Evolutionary conservation across 805 yeast species (phyloP).

Genomic region (Dipodascus geniculatus): DNA sequence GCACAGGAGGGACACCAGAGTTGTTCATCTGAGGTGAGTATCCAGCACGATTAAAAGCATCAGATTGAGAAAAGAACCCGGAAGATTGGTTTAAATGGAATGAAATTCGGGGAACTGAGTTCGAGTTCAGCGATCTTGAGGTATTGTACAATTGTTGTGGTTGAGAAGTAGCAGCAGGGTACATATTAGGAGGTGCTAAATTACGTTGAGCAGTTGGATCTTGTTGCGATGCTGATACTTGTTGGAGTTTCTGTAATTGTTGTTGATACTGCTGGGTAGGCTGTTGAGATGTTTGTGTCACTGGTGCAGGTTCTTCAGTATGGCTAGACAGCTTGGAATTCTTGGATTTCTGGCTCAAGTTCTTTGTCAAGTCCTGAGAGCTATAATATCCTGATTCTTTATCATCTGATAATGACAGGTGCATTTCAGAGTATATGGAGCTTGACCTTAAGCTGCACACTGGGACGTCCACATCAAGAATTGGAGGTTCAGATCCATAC

Average conservation of each 20-base stretch:
- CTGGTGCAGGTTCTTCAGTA: not conserved
- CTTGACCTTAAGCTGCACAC: not conserved
- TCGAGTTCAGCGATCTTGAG: not conserved
- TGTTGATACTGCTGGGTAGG: not conserved
- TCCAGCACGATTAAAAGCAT: constrained; percentile 1
- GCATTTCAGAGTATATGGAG: not conserved
- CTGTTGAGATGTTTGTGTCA: not conserved
- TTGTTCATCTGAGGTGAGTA: not conserved
- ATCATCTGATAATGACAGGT: not conserved
- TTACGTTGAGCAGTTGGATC: not conserved
- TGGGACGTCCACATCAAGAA: not conserved
- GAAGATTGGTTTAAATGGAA: constrained; percentile 10
- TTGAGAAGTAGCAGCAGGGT: not conserved
- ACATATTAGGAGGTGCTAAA: not conserved
- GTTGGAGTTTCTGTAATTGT: no score
- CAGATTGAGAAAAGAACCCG: constrained; percentile 2
- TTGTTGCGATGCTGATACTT: not conserved
- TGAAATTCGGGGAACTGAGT: constrained; percentile 9
- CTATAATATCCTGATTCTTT: no score
- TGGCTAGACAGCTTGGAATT: not conserved
- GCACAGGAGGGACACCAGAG: not conserved
- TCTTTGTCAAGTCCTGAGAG: not conserved
- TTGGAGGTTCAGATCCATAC: not conserved
- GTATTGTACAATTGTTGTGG: not conserved
- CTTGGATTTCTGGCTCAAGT: not conserved